phyloP scores from a whole-genome alignment of 1,284 basidiomycete species.

The Coriolopsis trogii region DNA sequence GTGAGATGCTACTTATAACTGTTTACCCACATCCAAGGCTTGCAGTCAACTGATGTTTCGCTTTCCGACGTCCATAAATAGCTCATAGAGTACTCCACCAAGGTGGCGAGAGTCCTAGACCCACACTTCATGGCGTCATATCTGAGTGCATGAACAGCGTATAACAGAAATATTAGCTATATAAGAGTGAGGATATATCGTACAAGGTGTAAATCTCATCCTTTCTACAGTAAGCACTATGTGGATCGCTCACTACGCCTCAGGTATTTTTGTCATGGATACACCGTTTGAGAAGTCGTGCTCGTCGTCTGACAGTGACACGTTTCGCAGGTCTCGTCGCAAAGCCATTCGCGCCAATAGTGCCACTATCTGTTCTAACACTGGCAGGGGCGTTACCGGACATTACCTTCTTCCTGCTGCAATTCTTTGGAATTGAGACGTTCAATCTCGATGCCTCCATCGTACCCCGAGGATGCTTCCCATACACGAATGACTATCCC shows the following conservation, averaged over 20 bases:
- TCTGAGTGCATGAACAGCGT: too few relatives aligned
- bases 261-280: constrained; percentile 22
- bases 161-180: too few relatives aligned
- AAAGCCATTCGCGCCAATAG: constrained; percentile 34
- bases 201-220: too few relatives aligned
- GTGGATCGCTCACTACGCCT: constrained; percentile 37
- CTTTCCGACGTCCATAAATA: too few relatives aligned
- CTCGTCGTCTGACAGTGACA: neutral
- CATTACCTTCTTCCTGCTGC: constrained; percentile 32
- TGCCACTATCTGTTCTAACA: constrained; percentile 32
- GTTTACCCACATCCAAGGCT: too few relatives aligned
- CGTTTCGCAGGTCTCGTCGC: constrained; percentile 29
- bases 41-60: too few relatives aligned
- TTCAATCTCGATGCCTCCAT: constrained; percentile 32
- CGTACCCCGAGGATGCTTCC: constrained; percentile 33
- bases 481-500: constrained; percentile 36
- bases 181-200: too few relatives aligned
- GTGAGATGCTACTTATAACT: too few relatives aligned
- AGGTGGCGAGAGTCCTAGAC: too few relatives aligned
- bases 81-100: too few relatives aligned
- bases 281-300: neutral
- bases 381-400: constrained; percentile 34
- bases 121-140: too few relatives aligned
- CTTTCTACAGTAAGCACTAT: too few relatives aligned
- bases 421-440: constrained; percentile 33